These are phyloP conservation scores for Candida jianshihensis DNA, from an alignment of 805 yeast species.

Conservation along the genomic window DNA sequence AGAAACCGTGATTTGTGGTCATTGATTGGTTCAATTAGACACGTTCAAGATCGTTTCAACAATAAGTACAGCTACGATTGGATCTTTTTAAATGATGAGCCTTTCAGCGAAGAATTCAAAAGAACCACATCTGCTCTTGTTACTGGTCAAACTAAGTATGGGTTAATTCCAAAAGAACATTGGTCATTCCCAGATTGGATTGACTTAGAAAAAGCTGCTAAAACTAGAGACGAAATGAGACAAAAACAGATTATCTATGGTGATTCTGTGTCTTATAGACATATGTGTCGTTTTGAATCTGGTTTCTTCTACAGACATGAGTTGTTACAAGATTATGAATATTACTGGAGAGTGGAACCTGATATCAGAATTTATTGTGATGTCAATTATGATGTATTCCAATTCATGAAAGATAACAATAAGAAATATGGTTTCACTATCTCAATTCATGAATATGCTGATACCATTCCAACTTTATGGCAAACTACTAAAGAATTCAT, in stretches of 20 bases:
- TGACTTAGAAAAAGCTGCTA: conserved; percentile 43
- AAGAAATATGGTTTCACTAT: conserved; percentile 66
- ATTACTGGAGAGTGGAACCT: conserved; percentile 78
- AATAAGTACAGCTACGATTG: conserved; percentile 60
- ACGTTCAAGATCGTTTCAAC: conserved; percentile 66
- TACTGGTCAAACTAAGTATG: conserved; percentile 60
- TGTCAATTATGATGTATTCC: conserved; percentile 59
- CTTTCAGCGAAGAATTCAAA: conserved; percentile 52
- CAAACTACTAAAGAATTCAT: conserved; percentile 42
- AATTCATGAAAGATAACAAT: conserved; percentile 46
- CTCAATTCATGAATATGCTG: conserved; percentile 56
- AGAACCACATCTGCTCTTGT: conserved; percentile 39
- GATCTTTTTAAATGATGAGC: conserved; percentile 70
- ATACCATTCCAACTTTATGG: conserved; percentile 66
- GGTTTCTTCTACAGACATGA: conserved; percentile 63
- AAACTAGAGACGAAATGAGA: conserved; percentile 38
- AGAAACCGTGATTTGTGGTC: conserved; percentile 58
- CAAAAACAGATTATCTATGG: conserved; percentile 49
- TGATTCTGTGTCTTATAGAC: conserved; percentile 55
- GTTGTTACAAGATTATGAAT: conserved; percentile 51
- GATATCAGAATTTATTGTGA: conserved; percentile 57
- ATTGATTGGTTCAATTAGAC: conserved; percentile 52
- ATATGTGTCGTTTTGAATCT: conserved; percentile 51
- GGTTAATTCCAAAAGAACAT: conserved; percentile 50
- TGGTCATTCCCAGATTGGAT: conserved; percentile 71